Percentiles rank a stretch among this genome's conserved stretches.
These are phyloP conservation scores for Rhodotorula graminis DNA, from an alignment of 768 basidiomycete genomes.

Conservation along the genomic window DNA sequence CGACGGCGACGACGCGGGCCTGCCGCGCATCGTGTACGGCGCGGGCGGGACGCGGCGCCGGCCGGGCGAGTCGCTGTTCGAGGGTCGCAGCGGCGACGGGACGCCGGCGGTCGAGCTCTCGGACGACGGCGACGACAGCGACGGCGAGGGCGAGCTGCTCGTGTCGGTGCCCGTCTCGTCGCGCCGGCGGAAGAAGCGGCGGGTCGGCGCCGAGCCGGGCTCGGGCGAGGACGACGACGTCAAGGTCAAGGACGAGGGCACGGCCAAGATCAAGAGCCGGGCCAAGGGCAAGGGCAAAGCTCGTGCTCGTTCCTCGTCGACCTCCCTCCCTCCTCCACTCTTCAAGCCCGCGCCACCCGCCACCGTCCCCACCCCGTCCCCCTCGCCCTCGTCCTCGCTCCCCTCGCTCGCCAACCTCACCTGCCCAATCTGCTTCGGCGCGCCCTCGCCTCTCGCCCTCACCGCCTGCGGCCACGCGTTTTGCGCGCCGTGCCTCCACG, in stretches of 20 bases:
- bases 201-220: no score
- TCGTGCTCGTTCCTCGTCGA: not conserved
- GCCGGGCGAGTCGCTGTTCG: not conserved
- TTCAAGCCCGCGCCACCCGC: not conserved
- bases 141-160: not conserved
- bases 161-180: not conserved
- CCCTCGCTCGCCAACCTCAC: slow-evolving; percentile 29
- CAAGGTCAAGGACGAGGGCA: not conserved
- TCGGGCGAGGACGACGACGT: not conserved
- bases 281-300: slow-evolving; percentile 31
- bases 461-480: slow-evolving; percentile 39
- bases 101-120: not conserved
- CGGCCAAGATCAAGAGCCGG: not conserved
- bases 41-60: no score
- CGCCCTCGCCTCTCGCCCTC: slow-evolving; percentile 35
- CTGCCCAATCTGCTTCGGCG: slow-evolving; percentile 39
- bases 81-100: not conserved
- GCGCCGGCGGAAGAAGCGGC: no score
- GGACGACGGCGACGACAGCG: not conserved
- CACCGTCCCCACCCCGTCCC: not conserved
- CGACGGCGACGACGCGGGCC: slow-evolving; percentile 3
- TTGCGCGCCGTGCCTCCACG: slow-evolving; percentile 38
- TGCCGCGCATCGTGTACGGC: no score
- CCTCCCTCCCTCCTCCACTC: not conserved
- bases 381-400: not conserved